Percentiles rank a stretch among this genome's conserved stretches.
phyloP scores from a whole-genome alignment of 345 rosid genomes.

The Citrus cavaleriei region DNA sequence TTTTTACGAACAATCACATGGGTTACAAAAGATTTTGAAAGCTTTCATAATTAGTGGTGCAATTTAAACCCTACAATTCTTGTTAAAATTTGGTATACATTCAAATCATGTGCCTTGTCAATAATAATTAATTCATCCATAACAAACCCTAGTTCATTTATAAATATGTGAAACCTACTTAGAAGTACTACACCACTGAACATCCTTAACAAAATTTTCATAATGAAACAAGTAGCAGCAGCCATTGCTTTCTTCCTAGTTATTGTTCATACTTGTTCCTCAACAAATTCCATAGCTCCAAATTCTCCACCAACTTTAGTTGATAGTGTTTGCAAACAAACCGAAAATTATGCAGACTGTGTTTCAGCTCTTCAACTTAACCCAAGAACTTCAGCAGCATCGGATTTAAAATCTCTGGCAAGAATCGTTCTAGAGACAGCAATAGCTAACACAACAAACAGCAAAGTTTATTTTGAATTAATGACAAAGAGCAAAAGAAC shows the following conservation, averaged over 20 bases:
- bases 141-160: too few species aligned
- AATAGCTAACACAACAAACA: background rate
- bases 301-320: background rate
- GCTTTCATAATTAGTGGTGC: too few species aligned
- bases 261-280: background rate
- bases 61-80: too few species aligned
- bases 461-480: background rate
- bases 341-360: background rate
- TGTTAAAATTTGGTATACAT: too few species aligned
- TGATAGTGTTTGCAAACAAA: background rate
- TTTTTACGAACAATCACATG: too few species aligned
- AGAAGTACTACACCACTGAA: too few species aligned
- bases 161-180: too few species aligned
- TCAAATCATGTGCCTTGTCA: too few species aligned
- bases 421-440: background rate
- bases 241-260: background rate
- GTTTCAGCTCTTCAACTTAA: background rate
- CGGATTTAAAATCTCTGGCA: background rate
- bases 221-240: background rate
- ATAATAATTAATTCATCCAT: too few species aligned
- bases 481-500: background rate
- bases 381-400: background rate
- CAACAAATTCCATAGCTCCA: background rate
- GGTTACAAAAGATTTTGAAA: too few species aligned
- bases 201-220: too few species aligned